Conservation (phyloP, 805 yeast species). For the Saccharomycopsis microspora region DNA sequence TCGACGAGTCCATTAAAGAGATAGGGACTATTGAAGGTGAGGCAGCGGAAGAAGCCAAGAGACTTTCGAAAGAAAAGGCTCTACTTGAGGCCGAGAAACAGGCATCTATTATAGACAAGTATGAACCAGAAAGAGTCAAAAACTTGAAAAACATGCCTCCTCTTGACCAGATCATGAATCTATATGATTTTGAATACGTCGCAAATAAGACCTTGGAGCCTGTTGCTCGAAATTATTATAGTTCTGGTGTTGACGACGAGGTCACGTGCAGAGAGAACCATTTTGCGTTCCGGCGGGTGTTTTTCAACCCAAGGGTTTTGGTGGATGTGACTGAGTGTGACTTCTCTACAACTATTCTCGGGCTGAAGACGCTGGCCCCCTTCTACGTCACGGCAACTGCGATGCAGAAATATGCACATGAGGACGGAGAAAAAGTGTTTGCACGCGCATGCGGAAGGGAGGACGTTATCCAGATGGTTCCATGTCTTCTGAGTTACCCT, state of each 20-base stretch:
- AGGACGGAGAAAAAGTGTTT: conserved; percentile 81
- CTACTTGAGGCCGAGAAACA: conserved; percentile 6
- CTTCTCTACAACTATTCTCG: conserved; percentile 39
- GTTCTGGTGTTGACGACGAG: conserved; percentile 41
- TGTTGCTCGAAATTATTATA: conserved; percentile 31
- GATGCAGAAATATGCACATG: conserved; percentile 80
- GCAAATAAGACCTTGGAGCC: conserved; percentile 26
- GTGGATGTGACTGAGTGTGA: conserved; percentile 27
- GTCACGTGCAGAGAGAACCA: conserved; percentile 34
- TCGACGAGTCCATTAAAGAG: conserved; percentile 3
- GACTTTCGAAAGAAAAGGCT: not conserved
- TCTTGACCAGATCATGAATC: conserved; percentile 23
- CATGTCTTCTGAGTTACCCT: conserved; percentile 82
- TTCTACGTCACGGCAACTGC: conserved; percentile 90
- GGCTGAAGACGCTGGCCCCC: conserved; percentile 59
- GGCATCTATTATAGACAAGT: conserved; percentile 3
- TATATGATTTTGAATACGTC: conserved; percentile 30
- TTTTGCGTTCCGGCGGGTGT: conserved; percentile 29
- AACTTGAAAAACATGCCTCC: conserved; percentile 24
- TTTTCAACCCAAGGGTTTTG: conserved; percentile 36
- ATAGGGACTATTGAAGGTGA: conserved; percentile 2
- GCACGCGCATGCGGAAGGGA: conserved; percentile 74
- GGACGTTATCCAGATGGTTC: conserved; percentile 75
- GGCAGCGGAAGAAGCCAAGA: not conserved
- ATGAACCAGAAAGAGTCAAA: conserved; percentile 32